Evolutionary conservation across 345 rosid genomes (phyloP), one percentile per base, ranked within the genome.

Genomic region (Populus simonii): DNA sequence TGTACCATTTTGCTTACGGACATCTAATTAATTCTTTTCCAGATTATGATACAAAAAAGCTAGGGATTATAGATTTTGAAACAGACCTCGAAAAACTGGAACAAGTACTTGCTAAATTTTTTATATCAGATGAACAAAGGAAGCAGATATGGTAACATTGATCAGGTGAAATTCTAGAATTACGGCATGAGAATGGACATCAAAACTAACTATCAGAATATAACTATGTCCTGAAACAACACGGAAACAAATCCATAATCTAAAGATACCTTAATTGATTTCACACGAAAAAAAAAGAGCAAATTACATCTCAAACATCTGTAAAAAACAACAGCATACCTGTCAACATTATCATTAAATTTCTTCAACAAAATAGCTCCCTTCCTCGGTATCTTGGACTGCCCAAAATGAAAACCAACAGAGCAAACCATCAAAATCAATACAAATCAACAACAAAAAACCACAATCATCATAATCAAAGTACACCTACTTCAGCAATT

Each of bases 341-440:
- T 88, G 85, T 92, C 94, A 51, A 89, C 90, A 67, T 89, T 83
- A 62, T 92, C 97, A 81, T 94, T 92, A 76, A 91, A 83, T 79
- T 96, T 91, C 75, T 91, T 91, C 83, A 79, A 71, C 74, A 90
- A 73, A 41, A 94, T 78, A 33, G 99, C 97, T 70, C 97, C 98
- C 81, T 91, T 96, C 75, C 97, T 89, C 0, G 99, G 90, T 77
- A 78, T 84, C 87, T 96, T 96, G 4, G 96, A 90, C 99, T 96
- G 87, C 73, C 61, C 62, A 81, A 74, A 65, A 31, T 62, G 76
- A 20, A 33, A 74, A 76, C 1, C 25, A 25, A 1, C 39, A 71
- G 76, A 66, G 78, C 17, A 38, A 74, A 77, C 5, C 36, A 25
- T 6, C 51, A 71, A 78, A n/a, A 45, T 61, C 47, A 22, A 70